Evolutionary conservation across 331 rosid genomes (phyloP), one percentile per base, ranked within the genome.

Genomic region (Pyracantha coccinea): DNA sequence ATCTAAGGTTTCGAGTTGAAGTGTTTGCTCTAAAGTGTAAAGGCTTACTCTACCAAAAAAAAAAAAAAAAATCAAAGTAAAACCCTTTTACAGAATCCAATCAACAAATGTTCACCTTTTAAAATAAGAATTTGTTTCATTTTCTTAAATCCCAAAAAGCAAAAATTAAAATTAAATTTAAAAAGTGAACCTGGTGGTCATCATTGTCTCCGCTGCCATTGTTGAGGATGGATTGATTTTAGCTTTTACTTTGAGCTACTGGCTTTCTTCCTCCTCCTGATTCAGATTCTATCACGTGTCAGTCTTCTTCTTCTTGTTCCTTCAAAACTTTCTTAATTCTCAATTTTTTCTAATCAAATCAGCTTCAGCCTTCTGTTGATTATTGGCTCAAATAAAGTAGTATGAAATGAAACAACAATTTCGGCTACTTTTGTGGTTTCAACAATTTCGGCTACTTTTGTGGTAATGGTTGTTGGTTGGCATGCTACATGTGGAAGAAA

Each of bases 211-310:
- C 78, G 41, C 79, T 91, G 0, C 77, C 80, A 20, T 85, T 89
- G 73, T 85, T 81, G 70, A 94, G 95, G 19, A 90, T 92, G 85
- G 97, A 84, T 94, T 91, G 80, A 90, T 57, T 25, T 88, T 78
- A 74, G 97, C 82, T 61, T 73, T 77, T 38, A 70, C 85, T 25
- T 72, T 70, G 47, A 32, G 35, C 35, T 32, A 32, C 61, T 71
- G 66, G 6, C 75, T 82, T 44, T 84, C 89, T 8, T 83, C 79
- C 91, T 7, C 82, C 86, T 47, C 25, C 53, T 19, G 28, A 53
- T 38, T 67, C 72, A 38, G 79, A 68, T 57, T 82, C 68, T 20
- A 71, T 65, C 35, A 32, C 9, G 45, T 77, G 83, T 21, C 60
- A 86, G 15, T 81, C 77, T 57, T 83, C 79, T 44, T 83, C 77